These are phyloP conservation scores for Hemileia vastatrix DNA, from an alignment of 1,284 basidiomycete species.

Conservation along the genomic window DNA sequence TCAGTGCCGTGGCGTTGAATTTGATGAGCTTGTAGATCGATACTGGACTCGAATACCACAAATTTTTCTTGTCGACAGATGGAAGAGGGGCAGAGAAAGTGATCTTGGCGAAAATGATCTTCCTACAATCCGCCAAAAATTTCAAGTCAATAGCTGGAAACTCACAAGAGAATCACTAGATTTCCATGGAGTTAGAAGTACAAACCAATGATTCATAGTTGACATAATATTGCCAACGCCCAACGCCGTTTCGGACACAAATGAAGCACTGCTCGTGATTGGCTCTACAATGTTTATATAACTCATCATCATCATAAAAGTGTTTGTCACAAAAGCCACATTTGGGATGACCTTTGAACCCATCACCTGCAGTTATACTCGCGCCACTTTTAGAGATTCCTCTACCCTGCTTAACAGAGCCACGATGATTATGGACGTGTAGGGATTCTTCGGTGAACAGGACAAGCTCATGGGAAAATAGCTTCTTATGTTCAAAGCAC, in stretches of 20 bases:
- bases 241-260: slow-evolving; percentile 64
- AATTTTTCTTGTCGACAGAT: slow-evolving; percentile 79
- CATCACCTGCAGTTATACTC: slow-evolving; percentile 38
- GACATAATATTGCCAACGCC: slow-evolving; percentile 65
- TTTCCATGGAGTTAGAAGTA: slow-evolving; percentile 68
- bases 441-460: slow-evolving; percentile 66
- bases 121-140: slow-evolving; percentile 17
- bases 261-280: slow-evolving; percentile 93
- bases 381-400: slow-evolving; percentile 48
- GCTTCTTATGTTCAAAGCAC: slow-evolving; percentile 81
- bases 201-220: slow-evolving; percentile 46
- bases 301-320: slow-evolving; percentile 81
- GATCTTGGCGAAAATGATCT: slow-evolving; percentile 48
- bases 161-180: slow-evolving; percentile 52
- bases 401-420: slow-evolving; percentile 41
- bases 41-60: slow-evolving; percentile 75
- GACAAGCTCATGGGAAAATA: slow-evolving; percentile 90
- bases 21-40: slow-evolving; percentile 88
- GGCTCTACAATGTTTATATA: slow-evolving; percentile 90
- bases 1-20: slow-evolving; percentile 72
- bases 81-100: slow-evolving; percentile 66
- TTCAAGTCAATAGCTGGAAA: no score
- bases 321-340: slow-evolving; percentile 84
- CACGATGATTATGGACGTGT: slow-evolving; percentile 58
- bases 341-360: slow-evolving; percentile 61